Evolutionary conservation across 2,329 filamentous ascomycete genomes (phyloP), one percentile per base, ranked within the genome.

Genomic region (Lachnellula hyalina): DNA sequence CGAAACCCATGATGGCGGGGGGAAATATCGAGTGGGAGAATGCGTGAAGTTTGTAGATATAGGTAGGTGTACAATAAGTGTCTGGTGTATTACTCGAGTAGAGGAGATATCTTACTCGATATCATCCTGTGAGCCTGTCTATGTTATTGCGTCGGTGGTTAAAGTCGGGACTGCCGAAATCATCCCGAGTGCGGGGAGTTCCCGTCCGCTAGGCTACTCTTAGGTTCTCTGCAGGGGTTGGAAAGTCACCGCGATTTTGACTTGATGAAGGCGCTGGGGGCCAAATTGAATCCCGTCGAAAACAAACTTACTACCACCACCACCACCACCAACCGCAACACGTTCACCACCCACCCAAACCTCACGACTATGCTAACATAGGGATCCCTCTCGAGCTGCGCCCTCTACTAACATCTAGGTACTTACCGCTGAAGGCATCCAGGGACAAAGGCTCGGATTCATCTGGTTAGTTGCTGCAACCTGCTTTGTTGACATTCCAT

Each of bases 1-100:
- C 77, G 69, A 55, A 59, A 36, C 64, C 59, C 67, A 68, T 68
- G 50, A 32, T 66, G 59, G 35, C 36, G 34, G 45, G 47, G 12
- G 34, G 21, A 47, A 49, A 23, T 40, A 23, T 12, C 17, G 28
- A 47, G 25, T 41, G 21, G 45, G 42, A 55, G 45, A 3, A 15
- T 46, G 12, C 28, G 11, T 17, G 11, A 15, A 19, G 9, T 11
- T 19, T 11, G 17, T 19, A 44, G 41, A 7, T 44, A 6, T 8
- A 8, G 9, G 28, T 32, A 32, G 28, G 28, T 32, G 28, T 32
- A 32, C 2, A 32, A 3, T 32, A 32, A 1, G 28, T 32, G 9
- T 32, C 28, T 32, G 28, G 28, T 9, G 9, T 32, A 32, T 32
- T 9, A 21, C 19, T 2, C 19, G 19, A 21, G 19, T 21, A 15